Evolutionary conservation across 371 early-diverging fungal species (phyloP).

Genomic region (Fennellomyces sp.): DNA sequence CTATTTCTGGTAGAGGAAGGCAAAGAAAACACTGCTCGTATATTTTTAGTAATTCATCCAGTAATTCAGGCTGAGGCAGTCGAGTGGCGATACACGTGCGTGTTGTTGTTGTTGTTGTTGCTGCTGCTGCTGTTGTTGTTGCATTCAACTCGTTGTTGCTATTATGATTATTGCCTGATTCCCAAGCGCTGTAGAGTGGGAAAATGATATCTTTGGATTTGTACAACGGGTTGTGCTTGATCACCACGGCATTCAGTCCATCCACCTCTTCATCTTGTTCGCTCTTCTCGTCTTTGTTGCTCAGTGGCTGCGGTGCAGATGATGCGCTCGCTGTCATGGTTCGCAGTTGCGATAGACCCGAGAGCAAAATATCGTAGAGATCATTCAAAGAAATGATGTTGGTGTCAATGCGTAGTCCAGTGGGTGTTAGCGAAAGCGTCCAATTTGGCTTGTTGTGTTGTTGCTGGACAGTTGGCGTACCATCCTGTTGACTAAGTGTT

Average conservation of each 20-base stretch:
- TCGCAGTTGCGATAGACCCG: constrained; percentile 33
- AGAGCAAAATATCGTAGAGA: constrained; percentile 39
- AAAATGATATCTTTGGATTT: constrained; percentile 37
- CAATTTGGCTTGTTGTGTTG: constrained; percentile 29
- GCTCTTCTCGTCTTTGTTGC: not conserved
- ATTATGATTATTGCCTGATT: constrained; percentile 15
- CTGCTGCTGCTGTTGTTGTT: not conserved
- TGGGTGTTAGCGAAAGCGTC: constrained; percentile 42
- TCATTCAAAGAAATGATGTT: constrained; percentile 44
- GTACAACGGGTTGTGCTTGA: constrained; percentile 39
- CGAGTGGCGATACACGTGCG: not conserved
- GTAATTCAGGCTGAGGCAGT: constrained; percentile 1
- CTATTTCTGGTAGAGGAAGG: constrained; percentile 26
- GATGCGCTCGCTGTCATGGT: not conserved
- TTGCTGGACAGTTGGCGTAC: not conserved
- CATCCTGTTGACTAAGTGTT: not conserved
- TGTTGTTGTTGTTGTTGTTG: not conserved
- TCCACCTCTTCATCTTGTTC: not conserved
- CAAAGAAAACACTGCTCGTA: constrained; percentile 33
- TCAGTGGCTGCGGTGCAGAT: not conserved
- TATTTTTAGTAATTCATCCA: constrained; percentile 22
- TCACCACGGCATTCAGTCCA: constrained; percentile 24
- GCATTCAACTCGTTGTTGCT: not conserved
- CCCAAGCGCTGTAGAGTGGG: constrained; percentile 55
- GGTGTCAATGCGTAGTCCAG: constrained; percentile 45